Base-by-base conservation (phyloP, 768 basidiomycete genomes). In the Lyophyllum shimeji region DNA sequence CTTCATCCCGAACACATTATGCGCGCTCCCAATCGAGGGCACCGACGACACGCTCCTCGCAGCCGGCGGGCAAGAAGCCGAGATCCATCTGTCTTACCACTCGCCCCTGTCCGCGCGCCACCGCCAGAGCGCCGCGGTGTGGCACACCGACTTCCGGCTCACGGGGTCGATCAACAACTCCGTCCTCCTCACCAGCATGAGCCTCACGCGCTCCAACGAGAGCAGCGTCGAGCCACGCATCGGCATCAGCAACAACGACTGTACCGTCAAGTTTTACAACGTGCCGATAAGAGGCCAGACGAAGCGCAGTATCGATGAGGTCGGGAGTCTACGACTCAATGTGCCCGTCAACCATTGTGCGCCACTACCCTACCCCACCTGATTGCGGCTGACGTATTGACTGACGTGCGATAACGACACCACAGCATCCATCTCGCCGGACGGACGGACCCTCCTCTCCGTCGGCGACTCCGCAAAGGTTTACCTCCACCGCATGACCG, bases 381-480 rank as follows among this genome's bases (percentile, higher is more conserved):
- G 27, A 56, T 51, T 29, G 42, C 15, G 39, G 24, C 60, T 12
- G 48, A 39, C 50, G 44, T 56, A n/a, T 59, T 40, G 55, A 60
- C 47, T 18, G 13, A 3, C 37, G 1, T 40, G n/a, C 17, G 2
- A 5, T 40, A 18, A 37, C 60, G 40, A 53, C 40, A 39, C 18
- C 58, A 52, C 62, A 95, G 93, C 91, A 3, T 94, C 94, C 8
- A 82, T 98, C 62, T 94, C 93, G 0, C 93, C 93, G 0, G 92
- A 96, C 64, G 89, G 93, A 0, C 82, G 84, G 44, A 93, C 88
- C 0, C 79, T 98, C 13, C 82, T 97, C 1, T 93, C 89, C 2
- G 95, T 95, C 0, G 95, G 95, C 21, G 95, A 98, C 67, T 94
- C 93, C 9, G 84, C 86, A 43, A 87, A 92, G 55, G 86, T 95